Base-by-base conservation (phyloP, 257 asterid genomes). In the Pogostemon cablin region DNA sequence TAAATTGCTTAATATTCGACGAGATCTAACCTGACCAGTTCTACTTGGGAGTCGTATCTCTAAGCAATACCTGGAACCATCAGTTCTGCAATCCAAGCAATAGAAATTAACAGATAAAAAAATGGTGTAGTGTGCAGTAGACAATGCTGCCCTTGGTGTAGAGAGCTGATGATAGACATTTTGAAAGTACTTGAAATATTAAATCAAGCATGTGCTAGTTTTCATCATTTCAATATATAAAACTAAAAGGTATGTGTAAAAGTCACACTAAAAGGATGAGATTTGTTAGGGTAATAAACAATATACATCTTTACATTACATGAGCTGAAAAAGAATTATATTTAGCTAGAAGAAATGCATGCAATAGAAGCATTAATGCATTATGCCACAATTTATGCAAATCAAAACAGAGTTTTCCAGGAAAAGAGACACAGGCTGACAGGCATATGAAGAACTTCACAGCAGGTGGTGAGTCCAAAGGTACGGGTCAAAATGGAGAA, bases 11-110 rank as follows among this genome's bases (percentile, higher is more conserved):
- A 54, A 54, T 37, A 54, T 54, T 54, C 38, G 17, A 67, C 44
- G 54, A 46, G 39, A 71, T 54, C 90, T 61, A 56, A 93, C 96
- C 98, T 91, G 99, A 67, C 96, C 96, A 60, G 93, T 91, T 88
- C 98, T 85, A 77, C 93, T 85, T 48, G 98, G 99, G 63, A 93
- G 80, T 68, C 77, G 81, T 72, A 93, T 81, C 70, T 93, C 96
- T 81, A 93, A 74, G 86, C 95, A 86, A 77, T 62, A 80, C 66
- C 91, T 84, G 77, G 82, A 63, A 68, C 98, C 95, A 75, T 89
- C 98, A 72, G 80, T 80, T 81, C 99, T 93, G 87, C 81, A 80
- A 25, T 48, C 57, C 72, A 69, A 54, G 38, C 69, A 58, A 72
- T 39, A 56, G 62, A 55, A 73, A 60, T 50, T 3, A 68, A 20